Base-by-base conservation (phyloP, 2,329 filamentous ascomycete genomes). In the Graphilbum sp. region DNA sequence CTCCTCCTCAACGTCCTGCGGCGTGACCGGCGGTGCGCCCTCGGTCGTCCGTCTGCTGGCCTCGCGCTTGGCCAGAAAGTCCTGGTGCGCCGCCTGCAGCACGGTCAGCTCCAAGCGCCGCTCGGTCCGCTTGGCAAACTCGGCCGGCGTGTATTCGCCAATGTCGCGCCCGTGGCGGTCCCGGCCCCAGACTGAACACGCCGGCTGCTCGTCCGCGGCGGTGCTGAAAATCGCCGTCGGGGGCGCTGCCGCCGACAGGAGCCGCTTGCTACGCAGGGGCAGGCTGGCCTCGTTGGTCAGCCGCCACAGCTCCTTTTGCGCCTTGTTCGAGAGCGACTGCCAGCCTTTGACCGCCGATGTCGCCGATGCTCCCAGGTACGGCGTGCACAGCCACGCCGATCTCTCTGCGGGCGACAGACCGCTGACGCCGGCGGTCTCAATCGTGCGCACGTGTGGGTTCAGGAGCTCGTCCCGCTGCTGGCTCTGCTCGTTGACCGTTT, bases 271-370 rank as follows among this genome's bases (percentile, higher is more conserved):
- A 29, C 69, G 64, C 36, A 66, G 54, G 5, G 69, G 65, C 13
- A 72, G 56, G 40, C 54, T 61, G 35, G 66, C 60, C 45, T 73
- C 70, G 50, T 61, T 62, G 44, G 71, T 58, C 34, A 60, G 56
- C 53, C 69, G 69, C 70, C 70, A 75, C 50, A 69, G 64, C 47
- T 74, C 69, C 48, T 65, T 64, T 49, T 71, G 64, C 20, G 63
- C 54, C 52, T 71, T 71, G 52, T 60, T 57, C 1, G 52, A 50
- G 24, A 54, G 49, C 31, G 35, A 37, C 29, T 43, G 36, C 24
- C 44, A 32, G 30, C 30, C 30, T 6, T 18, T 32, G 30, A 32
- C 30, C 11, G 58, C 51, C 36, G 51, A 54, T 42, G 57, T 51
- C 33, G 55, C 56, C 29, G 60, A 57, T 34, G 58, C 58, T 32